Evolutionary conservation across 23 red algal species (phyloP).

Genomic region (Chondrus crispus): DNA sequence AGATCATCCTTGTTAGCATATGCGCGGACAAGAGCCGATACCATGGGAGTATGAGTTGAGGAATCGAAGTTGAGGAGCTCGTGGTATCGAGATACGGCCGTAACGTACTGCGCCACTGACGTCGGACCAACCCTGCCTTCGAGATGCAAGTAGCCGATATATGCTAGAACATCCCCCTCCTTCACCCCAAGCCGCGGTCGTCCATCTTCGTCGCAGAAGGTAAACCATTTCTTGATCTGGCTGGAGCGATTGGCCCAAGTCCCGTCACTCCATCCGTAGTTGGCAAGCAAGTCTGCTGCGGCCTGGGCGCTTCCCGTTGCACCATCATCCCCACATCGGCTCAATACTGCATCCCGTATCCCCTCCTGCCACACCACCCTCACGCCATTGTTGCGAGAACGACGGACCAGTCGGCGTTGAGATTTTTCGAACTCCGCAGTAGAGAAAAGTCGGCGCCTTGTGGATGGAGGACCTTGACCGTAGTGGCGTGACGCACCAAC

Average conservation of each 20-base stretch:
- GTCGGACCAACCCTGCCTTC: background rate
- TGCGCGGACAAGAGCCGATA: background rate
- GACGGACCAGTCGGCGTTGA: background rate
- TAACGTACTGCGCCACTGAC: background rate
- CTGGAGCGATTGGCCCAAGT: background rate
- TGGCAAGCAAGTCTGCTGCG: background rate
- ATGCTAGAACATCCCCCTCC: background rate
- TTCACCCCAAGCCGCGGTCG: background rate
- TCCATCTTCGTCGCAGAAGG: background rate
- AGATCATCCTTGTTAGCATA: background rate
- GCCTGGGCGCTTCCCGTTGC: background rate
- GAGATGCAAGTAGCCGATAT: background rate
- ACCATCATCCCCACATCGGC: background rate
- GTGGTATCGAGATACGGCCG: background rate
- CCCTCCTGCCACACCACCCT: background rate
- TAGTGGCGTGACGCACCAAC: background rate
- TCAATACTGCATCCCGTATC: background rate
- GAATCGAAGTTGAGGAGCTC: background rate
- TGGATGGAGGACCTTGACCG: background rate
- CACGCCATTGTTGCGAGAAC: background rate
- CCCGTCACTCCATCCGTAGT: background rate
- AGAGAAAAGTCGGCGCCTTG: background rate
- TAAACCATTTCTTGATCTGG: background rate
- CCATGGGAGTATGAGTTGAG: background rate
- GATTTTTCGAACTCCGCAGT: background rate